phyloP scores from a whole-genome alignment of 768 basidiomycete genomes.

The Lentinus brumalis region DNA sequence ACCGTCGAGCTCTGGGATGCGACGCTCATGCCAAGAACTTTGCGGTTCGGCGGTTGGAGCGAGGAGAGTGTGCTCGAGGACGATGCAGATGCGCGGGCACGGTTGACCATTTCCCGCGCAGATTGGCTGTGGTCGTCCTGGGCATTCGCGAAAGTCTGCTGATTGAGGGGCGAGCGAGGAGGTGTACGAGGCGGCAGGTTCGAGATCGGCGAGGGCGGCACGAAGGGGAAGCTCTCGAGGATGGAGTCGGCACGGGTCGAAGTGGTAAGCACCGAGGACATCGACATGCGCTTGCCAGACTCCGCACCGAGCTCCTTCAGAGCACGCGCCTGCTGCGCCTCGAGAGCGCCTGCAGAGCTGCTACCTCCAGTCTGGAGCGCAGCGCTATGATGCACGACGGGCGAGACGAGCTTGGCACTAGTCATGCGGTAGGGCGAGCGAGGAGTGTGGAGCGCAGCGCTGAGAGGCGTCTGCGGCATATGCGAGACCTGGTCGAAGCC shows the following conservation, averaged over 20 bases:
- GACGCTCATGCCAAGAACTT: conserved; percentile 69
- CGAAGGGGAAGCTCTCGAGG: conserved; percentile 85
- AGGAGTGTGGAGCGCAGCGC: conserved; percentile 34
- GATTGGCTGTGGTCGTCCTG: conserved; percentile 13
- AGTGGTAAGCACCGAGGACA: conserved; percentile 63
- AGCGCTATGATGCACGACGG: conserved; percentile 33
- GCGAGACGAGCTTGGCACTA: conserved; percentile 61
- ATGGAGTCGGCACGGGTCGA: conserved; percentile 83
- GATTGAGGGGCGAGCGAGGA: conserved; percentile 69
- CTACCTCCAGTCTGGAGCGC: conserved; percentile 26
- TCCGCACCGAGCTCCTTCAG: conserved; percentile 55
- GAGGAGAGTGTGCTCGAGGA: conserved; percentile 11
- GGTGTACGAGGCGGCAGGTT: conserved; percentile 75
- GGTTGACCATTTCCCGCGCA: conserved; percentile 13
- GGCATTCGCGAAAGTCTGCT: conserved; percentile 49
- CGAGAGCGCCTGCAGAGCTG: conserved; percentile 37
- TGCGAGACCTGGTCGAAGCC: conserved; percentile 42
- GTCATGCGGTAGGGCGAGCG: conserved; percentile 59
- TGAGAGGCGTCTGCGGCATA: conserved; percentile 25
- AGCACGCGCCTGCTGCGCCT: conserved; percentile 70
- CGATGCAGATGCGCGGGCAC: conserved; percentile 16
- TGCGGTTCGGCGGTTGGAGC: conserved; percentile 55
- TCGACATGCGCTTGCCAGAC: conserved; percentile 49
- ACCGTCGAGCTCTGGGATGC: conserved; percentile 77
- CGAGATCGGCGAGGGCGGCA: conserved; percentile 89